Conservation (phyloP, 192 early-diverging fungal species). For the Rhizoclosmatium globosum region DNA sequence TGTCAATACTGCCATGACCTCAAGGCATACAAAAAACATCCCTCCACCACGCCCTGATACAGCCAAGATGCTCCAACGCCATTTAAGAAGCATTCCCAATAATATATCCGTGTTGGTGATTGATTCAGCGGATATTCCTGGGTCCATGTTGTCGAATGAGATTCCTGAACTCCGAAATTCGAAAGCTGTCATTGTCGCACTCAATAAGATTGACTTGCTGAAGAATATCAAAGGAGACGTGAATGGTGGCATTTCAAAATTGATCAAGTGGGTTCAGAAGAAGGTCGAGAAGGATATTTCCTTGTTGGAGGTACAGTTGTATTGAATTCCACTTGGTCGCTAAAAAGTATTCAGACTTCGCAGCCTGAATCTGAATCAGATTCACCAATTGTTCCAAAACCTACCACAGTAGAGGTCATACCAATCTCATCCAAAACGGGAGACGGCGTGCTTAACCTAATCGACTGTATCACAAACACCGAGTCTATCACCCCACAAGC, state of each 20-base stretch:
- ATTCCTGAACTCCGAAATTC: neutral
- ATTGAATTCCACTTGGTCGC: too few species aligned
- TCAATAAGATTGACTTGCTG: slow-evolving; percentile 26
- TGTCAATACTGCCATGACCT: slow-evolving; percentile 27
- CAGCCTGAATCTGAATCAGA: too few species aligned
- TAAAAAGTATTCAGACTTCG: too few species aligned
- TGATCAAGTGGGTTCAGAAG: neutral
- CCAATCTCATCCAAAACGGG: slow-evolving; percentile 5
- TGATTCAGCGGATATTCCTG: slow-evolving; percentile 24
- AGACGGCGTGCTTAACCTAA: slow-evolving; percentile 7
- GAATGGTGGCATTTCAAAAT: neutral
- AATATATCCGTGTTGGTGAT: slow-evolving; percentile 14
- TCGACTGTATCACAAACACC: slow-evolving; percentile 6
- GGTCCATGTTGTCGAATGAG: neutral
- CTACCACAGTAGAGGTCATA: neutral
- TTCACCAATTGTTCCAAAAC: too few species aligned
- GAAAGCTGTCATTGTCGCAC: neutral
- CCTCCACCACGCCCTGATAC: neutral
- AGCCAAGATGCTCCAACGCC: neutral
- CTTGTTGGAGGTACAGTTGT: neutral
- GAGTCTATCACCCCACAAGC: neutral
- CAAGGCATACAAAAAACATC: slow-evolving; percentile 11
- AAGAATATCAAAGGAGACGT: neutral
- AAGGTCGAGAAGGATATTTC: neutral
- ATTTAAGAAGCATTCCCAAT: neutral